phyloP scores from a whole-genome alignment of 257 asterid genomes.

The Oldenlandia corymbosa region DNA sequence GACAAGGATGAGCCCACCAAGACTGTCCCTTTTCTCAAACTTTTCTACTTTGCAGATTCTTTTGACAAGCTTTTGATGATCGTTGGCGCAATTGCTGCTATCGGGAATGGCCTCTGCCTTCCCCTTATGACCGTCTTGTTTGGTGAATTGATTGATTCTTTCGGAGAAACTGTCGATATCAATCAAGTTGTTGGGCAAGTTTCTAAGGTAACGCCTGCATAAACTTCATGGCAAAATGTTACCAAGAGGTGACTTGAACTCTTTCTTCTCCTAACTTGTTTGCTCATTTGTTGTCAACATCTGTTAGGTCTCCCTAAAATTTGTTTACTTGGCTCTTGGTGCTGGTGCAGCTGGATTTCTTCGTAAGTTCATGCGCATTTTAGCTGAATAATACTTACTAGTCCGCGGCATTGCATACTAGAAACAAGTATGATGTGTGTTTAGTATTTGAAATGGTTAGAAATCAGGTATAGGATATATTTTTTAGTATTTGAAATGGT shows the following conservation, averaged over 20 bases:
- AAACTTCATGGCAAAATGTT: too few species aligned
- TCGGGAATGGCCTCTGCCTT: conserved; percentile 59
- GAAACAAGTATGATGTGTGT: too few species aligned
- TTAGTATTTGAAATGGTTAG: too few species aligned
- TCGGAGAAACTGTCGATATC: conserved; percentile 32
- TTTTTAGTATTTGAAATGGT: neutral
- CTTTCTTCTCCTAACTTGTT: too few species aligned
- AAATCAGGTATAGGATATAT: too few species aligned
- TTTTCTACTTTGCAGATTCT: conserved; percentile 58
- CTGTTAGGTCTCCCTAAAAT: conserved; percentile 52
- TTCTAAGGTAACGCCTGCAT: conserved; percentile 54
- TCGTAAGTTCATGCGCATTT: conserved; percentile 54
- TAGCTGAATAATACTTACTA: too few species aligned
- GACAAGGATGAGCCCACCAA: conserved; percentile 18
- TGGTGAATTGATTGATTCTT: conserved; percentile 65
- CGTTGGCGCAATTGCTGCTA: conserved; percentile 55
- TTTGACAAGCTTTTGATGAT: conserved; percentile 56
- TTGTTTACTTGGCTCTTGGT: conserved; percentile 67
- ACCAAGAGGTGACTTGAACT: too few species aligned
- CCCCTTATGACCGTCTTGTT: conserved; percentile 73
- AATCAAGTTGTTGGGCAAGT: conserved; percentile 38
- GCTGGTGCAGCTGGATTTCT: conserved; percentile 60
- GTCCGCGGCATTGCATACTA: too few species aligned
- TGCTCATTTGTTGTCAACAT: neutral
- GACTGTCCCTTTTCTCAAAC: conserved; percentile 61